Conservation (phyloP, 2,329 filamentous ascomycete species). For the Pseudogymnoascus sp. region DNA sequence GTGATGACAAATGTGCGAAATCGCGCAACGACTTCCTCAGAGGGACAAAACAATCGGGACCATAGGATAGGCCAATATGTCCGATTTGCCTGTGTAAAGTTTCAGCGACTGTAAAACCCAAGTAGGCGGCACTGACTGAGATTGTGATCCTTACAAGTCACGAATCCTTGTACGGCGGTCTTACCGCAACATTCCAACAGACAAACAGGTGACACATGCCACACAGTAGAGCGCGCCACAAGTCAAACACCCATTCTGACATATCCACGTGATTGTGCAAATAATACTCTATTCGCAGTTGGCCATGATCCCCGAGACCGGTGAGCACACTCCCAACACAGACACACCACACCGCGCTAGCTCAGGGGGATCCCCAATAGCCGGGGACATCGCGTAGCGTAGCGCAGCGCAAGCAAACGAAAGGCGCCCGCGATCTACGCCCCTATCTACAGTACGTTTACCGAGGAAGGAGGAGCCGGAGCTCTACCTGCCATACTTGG, state of each 20-base stretch:
- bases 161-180: not conserved
- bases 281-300: not conserved
- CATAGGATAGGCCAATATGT: not conserved
- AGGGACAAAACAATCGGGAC: not conserved
- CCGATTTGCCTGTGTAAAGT: not conserved
- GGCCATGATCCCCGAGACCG: not conserved
- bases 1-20: too few species aligned
- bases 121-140: not conserved
- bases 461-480: not conserved
- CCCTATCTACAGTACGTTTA: not conserved
- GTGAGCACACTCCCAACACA: not conserved
- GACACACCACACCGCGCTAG: not conserved
- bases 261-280: not conserved
- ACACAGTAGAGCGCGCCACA: not conserved
- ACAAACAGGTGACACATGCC: not conserved
- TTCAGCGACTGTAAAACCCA: not conserved
- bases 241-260: not conserved
- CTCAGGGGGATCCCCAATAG: not conserved
- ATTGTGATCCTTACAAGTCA: not conserved
- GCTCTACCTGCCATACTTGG: too few species aligned
- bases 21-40: not conserved
- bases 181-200: not conserved
- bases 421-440: not conserved
- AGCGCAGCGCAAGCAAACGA: not conserved
- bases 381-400: not conserved